These are phyloP conservation scores for Chlamydomonas eustigma DNA, from an alignment of 139 green algal species.

Conservation along the genomic window DNA sequence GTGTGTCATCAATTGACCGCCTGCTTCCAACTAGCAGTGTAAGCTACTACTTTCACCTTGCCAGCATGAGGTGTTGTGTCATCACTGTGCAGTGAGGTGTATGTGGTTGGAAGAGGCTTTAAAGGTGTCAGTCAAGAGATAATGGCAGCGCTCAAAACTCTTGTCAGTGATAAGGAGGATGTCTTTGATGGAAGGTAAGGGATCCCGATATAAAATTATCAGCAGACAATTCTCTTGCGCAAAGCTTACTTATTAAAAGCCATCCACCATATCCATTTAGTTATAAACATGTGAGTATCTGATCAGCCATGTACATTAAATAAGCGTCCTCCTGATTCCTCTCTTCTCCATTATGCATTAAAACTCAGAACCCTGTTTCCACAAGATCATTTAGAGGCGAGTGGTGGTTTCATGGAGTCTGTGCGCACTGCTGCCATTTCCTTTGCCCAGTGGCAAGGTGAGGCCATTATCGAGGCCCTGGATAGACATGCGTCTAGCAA, in stretches of 20 bases:
- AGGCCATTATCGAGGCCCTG: slow-evolving; percentile 33
- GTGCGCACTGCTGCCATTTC: background rate
- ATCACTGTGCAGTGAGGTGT: background rate
- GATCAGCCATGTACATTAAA: too few species aligned
- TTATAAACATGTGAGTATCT: too few species aligned
- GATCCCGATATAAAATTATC: too few species aligned
- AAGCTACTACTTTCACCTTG: too few species aligned
- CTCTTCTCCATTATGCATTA: background rate
- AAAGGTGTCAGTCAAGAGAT: background rate
- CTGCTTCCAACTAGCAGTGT: too few species aligned
- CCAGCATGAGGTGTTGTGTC: too few species aligned
- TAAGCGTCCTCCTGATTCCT: background rate
- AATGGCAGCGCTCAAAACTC: background rate
- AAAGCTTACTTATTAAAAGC: too few species aligned
- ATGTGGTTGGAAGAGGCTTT: background rate
- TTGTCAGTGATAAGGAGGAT: background rate
- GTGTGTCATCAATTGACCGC: too few species aligned
- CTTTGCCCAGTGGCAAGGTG: background rate
- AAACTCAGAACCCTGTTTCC: background rate
- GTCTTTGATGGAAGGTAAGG: background rate
- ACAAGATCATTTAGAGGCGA: background rate
- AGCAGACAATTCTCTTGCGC: too few species aligned
- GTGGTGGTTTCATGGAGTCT: background rate
- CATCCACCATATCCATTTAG: too few species aligned
- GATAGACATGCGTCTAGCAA: background rate